Conservation (phyloP, 441 rosid species). For the Kokia cookei region DNA sequence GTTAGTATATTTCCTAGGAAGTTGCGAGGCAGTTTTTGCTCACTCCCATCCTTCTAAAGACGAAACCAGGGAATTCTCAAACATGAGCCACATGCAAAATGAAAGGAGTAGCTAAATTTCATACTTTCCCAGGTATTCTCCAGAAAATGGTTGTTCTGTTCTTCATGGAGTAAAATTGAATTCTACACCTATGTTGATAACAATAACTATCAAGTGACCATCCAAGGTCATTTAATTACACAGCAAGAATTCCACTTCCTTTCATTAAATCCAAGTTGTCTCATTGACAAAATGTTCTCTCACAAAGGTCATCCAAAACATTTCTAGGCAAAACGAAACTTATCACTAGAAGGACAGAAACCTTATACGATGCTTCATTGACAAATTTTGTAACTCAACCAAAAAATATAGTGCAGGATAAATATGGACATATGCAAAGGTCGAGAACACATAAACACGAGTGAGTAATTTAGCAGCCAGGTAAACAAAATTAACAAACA, state of each 20-base stretch:
- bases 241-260: background rate
- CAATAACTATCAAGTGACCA: background rate
- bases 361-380: background rate
- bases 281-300: background rate
- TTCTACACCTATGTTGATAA: background rate
- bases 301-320: background rate
- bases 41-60: background rate
- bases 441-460: background rate
- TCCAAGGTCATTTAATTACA: background rate
- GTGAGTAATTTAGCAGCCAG: background rate
- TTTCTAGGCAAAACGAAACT: background rate
- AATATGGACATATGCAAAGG: background rate
- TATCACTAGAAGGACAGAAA: background rate
- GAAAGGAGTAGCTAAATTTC: background rate
- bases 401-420: background rate
- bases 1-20: background rate
- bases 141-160: background rate
- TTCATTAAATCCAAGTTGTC: background rate
- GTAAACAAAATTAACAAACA: background rate
- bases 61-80: background rate
- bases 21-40: background rate
- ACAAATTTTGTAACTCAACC: background rate
- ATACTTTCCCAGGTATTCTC: background rate
- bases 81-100: background rate
- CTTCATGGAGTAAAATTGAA: background rate